Conservation (phyloP, 331 rosid species). For the Quercus tomentella region DNA sequence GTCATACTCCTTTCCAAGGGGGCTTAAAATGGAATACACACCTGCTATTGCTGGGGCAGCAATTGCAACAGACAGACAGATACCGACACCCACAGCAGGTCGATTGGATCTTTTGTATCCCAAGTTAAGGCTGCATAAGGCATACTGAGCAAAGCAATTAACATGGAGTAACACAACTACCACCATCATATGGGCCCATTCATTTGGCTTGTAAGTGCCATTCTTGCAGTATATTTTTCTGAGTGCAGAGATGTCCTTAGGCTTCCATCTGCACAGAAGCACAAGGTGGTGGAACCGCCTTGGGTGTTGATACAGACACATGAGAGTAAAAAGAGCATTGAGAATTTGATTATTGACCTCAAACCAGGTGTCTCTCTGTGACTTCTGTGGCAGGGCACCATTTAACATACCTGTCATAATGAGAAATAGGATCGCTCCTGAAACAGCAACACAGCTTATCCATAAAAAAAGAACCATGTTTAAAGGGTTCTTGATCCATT, state of each 20-base stretch:
- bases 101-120: constrained; percentile 40
- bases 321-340: constrained; percentile 67
- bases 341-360: constrained; percentile 64
- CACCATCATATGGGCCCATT: constrained; percentile 46
- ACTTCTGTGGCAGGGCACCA: constrained; percentile 28
- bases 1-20: constrained; percentile 51
- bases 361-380: constrained; percentile 52
- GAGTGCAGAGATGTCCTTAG: constrained; percentile 34
- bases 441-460: constrained; percentile 40
- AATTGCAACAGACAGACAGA: constrained; percentile 50
- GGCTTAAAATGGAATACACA: constrained; percentile 40
- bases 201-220: constrained; percentile 51
- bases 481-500: constrained; percentile 49
- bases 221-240: constrained; percentile 43
- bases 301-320: constrained; percentile 61
- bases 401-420: constrained; percentile 61
- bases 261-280: constrained; percentile 53
- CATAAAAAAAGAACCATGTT: constrained; percentile 54
- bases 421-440: constrained; percentile 60
- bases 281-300: constrained; percentile 46
- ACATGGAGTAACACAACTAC: constrained; percentile 52
- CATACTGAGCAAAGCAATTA: constrained; percentile 61
- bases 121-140: constrained; percentile 55
- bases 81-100: constrained; percentile 39
- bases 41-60: constrained; percentile 45